Percentiles rank a stretch among this genome's conserved stretches.
Evolutionary conservation across 192 early-diverging fungal genomes (phyloP).

Genomic region (Coemansia sp.): DNA sequence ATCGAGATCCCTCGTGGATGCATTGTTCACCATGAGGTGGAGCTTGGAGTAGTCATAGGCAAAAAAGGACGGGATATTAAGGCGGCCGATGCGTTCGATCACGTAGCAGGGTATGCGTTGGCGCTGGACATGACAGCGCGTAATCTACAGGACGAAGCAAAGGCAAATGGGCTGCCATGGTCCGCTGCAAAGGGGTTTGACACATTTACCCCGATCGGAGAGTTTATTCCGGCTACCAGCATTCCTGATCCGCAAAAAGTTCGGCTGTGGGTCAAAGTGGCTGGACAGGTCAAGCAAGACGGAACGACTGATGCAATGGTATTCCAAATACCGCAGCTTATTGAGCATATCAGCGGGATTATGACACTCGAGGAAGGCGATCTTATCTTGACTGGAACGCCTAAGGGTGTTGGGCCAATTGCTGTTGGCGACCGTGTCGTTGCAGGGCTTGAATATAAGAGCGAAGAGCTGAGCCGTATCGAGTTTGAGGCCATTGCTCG

Average conservation of each 20-base stretch:
- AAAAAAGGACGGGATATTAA: slow-evolving; percentile 74
- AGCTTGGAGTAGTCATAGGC: slow-evolving; percentile 91
- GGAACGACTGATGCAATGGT: slow-evolving; percentile 93
- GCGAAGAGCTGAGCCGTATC: slow-evolving; percentile 46
- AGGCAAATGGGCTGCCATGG: slow-evolving; percentile 87
- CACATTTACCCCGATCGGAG: slow-evolving; percentile 89
- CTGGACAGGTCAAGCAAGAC: slow-evolving; percentile 74
- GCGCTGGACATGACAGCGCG: slow-evolving; percentile 93
- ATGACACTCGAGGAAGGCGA: slow-evolving; percentile 92
- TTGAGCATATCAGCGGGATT: slow-evolving; percentile 78
- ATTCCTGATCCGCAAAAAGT: slow-evolving; percentile 77
- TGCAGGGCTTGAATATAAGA: slow-evolving; percentile 62
- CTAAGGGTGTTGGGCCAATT: slow-evolving; percentile 85
- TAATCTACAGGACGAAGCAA: slow-evolving; percentile 84
- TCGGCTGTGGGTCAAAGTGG: slow-evolving; percentile 75
- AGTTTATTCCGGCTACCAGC: slow-evolving; percentile 71
- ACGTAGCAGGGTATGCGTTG: slow-evolving; percentile 79
- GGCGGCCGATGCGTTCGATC: slow-evolving; percentile 59
- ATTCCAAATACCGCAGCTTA: slow-evolving; percentile 78
- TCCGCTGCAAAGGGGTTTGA: slow-evolving; percentile 92
- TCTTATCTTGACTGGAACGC: slow-evolving; percentile 90
- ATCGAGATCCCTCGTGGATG: slow-evolving; percentile 82
- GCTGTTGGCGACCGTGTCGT: slow-evolving; percentile 74
- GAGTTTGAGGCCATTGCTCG: slow-evolving; percentile 42
- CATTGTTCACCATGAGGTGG: slow-evolving; percentile 90